Evolutionary conservation across 2,329 filamentous ascomycete genomes (phyloP), one percentile per base, ranked within the genome.

Genomic region (Aspergillus caelatus): DNA sequence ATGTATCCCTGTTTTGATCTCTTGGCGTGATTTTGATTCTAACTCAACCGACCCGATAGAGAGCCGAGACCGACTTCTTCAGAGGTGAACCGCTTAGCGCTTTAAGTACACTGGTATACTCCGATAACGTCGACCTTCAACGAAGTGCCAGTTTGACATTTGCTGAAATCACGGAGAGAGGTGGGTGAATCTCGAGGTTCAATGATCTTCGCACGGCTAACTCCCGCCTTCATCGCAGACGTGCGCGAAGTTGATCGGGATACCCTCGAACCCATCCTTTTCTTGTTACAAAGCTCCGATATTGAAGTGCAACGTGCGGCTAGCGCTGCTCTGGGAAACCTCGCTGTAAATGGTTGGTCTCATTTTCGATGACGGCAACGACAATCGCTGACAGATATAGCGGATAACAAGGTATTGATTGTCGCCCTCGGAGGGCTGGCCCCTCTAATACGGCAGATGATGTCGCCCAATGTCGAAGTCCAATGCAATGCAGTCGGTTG

Each of bases 401-500:
- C 92, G 70, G 94, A 97, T 78, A 99, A 99, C 85, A 99, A 99
- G 80, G 93, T 98, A 66, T 85, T 94, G 69, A 99, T 99, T 73
- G 95, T 99, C 65, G 88, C 93, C 68, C 88, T 99, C 19, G 94
- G 94, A 63, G 95, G 95, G 30, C 86, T 99, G 65, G 89, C 89
- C 59, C 94, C 95, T 59, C 86, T 99, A 64, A 99, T 98, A 80
- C 91, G 92, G 69, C 95, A 99, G 81, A 99, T 99, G 95, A 93
- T 96, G 81, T 98, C 94, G 62, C 88, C 91, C 54, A 99, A 99
- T 73, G 95, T 99, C 70, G 95, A 99, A 78, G 95, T 99, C 30
- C 95, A 99, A 80, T 99, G 95, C 84, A 99, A 99, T 79, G 95
- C 95, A 50, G 95, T 99, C 65, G 95, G 95, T 58, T 99, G 95